Conservation (phyloP, 208 protist genomes). For the Leishmania major region DNA sequence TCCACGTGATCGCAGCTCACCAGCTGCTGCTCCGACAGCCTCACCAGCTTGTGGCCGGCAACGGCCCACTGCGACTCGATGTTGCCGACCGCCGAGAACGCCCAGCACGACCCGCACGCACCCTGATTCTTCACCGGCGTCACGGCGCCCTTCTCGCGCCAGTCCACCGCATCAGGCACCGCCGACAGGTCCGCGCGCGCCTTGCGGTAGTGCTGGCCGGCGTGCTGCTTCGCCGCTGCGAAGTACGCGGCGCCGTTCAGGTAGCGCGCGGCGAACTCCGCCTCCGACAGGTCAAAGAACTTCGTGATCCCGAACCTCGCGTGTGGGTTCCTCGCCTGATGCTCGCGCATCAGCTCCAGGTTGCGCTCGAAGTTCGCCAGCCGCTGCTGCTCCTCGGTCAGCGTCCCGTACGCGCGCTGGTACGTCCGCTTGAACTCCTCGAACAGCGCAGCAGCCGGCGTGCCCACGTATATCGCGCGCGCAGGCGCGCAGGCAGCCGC, state of each 20-base stretch:
- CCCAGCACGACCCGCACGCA: constrained; percentile 95
- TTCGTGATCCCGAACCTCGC: constrained; percentile 57
- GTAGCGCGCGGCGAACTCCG: constrained; percentile 53
- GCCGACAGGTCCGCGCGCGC: too few relatives aligned
- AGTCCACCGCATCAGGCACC: constrained; percentile 58
- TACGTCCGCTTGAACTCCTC: constrained; percentile 49
- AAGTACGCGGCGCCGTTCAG: constrained; percentile 44
- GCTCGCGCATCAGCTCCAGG: constrained; percentile 28
- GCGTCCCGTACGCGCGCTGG: constrained; percentile 36
- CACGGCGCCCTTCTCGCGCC: constrained; percentile 85
- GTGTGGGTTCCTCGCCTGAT: constrained; percentile 52
- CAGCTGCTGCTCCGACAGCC: constrained; percentile 94
- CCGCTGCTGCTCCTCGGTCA: constrained; percentile 39
- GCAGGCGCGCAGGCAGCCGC: constrained; percentile 9
- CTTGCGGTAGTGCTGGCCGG: constrained; percentile 7
- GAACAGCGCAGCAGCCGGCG: constrained; percentile 29
- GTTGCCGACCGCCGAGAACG: constrained; percentile 88
- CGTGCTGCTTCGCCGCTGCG: constrained; percentile 18
- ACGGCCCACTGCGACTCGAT: constrained; percentile 72
- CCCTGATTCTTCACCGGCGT: constrained; percentile 95
- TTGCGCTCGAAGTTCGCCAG: constrained; percentile 48
- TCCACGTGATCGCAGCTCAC: constrained; percentile 90
- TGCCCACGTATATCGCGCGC: constrained; percentile 20
- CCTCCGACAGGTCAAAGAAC: constrained; percentile 67
- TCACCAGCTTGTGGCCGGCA: constrained; percentile 54